phyloP scores from a whole-genome alignment of 345 rosid genomes.

The Crucihimalaya himalaica region DNA sequence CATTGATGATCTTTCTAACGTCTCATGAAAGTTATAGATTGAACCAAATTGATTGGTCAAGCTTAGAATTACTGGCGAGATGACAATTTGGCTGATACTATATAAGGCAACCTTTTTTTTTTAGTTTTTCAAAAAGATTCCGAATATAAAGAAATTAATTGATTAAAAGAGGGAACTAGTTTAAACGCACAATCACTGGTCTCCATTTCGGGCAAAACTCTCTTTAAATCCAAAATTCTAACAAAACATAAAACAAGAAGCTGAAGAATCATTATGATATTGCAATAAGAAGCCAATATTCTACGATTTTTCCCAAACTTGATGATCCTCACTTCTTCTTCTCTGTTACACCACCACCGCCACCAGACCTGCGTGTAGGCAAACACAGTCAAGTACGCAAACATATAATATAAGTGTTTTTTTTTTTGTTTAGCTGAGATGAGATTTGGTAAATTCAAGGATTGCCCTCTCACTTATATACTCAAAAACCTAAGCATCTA shows the following conservation, averaged over 20 bases:
- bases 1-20: not conserved
- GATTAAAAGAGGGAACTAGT: not conserved
- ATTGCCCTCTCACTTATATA: not conserved
- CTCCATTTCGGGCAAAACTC: not conserved
- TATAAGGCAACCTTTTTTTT: not conserved
- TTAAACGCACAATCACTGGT: slow-evolving; percentile 12
- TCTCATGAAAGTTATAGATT: not conserved
- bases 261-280: not conserved
- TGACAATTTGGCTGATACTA: not conserved
- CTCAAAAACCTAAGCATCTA: not conserved
- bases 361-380: slow-evolving; percentile 34
- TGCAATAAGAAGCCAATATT: not conserved
- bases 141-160: not conserved
- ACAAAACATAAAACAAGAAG: not conserved
- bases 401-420: no score
- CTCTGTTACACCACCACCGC: slow-evolving; percentile 42
- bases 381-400: not conserved
- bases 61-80: not conserved
- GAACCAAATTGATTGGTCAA: not conserved
- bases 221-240: slow-evolving; percentile 12
- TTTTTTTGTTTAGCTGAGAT: not conserved
- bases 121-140: not conserved
- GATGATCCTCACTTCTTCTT: slow-evolving; percentile 38
- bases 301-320: not conserved
- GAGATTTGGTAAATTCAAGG: not conserved